Evolutionary conservation across 2,329 filamentous ascomycete species (phyloP).

Genomic region (Xylaria arbuscula): DNA sequence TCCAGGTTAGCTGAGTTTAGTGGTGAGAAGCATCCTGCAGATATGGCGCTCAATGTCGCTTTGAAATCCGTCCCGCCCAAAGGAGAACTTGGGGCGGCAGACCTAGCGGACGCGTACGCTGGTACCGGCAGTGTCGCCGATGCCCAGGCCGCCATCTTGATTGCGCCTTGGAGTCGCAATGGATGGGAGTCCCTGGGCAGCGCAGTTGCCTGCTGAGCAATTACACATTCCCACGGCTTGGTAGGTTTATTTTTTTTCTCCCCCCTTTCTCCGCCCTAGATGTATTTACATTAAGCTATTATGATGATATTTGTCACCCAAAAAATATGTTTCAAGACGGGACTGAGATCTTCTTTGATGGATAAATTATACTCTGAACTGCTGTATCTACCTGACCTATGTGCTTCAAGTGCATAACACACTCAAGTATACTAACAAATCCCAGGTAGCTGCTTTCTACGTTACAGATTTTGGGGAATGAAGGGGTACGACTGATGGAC

Average conservation of each 20-base stretch:
- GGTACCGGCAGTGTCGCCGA: conserved; percentile 77
- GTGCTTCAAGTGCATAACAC: background rate
- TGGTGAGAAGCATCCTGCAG: conserved; percentile 66
- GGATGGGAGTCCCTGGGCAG: conserved; percentile 72
- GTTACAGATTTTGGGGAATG: background rate
- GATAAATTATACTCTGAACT: conserved; percentile 41
- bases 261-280: background rate
- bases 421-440: conserved; percentile 8
- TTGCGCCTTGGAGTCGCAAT: conserved; percentile 80
- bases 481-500: background rate
- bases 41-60: conserved; percentile 87
- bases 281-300: conserved; percentile 25
- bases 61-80: conserved; percentile 77
- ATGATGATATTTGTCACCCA: conserved; percentile 48
- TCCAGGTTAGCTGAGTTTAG: conserved; percentile 73
- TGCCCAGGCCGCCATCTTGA: conserved; percentile 79
- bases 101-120: conserved; percentile 78
- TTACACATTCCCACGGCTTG: conserved; percentile 18
- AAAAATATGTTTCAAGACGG: conserved; percentile 52
- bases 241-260: conserved; percentile 32
- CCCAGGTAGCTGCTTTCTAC: background rate
- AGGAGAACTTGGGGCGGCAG: conserved; percentile 73
- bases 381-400: background rate
- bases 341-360: conserved; percentile 50
- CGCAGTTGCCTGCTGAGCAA: conserved; percentile 49